Evolutionary conservation across 176 grass and related monocot species (phyloP), one percentile per base, ranked within the genome.

Genomic region (Echinochloa phyllopogon): DNA sequence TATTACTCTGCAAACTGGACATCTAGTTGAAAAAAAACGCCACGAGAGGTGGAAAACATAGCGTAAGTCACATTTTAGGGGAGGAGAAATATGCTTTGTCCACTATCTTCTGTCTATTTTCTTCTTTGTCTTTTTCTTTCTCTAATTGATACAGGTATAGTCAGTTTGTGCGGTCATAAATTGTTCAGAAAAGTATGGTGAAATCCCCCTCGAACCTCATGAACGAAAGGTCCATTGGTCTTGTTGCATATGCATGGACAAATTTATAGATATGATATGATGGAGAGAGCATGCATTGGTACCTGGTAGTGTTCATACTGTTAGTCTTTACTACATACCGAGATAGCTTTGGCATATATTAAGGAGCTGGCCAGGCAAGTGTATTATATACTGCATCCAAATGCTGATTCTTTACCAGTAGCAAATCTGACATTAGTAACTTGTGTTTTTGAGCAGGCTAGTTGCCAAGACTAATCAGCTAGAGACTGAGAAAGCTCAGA

Each of bases 401-500:
- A 68, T 23, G 24, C 38, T 4, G 21, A 38, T 55, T 27, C 2
- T 55, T 44, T 29, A 40, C 14, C 47, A 53, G 7, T 40, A 74
- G 37, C 40, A 12, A 36, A 43, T 53, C 4, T 0, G 2, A 62
- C 42, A 29, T 47, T 55, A 82, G 20, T 58, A 39, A 63, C 16
- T 52, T 87, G 50, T 74, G n/a, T 61, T 69, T 74, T 3, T 56
- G 41, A 73, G 56, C 89, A 98, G 96, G 77, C 40, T 98, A 70
- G 87, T 94, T 41, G 87, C 85, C 27, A 95, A 89, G 87, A 95
- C 86, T 39, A 86, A 87, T 81, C 91, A 94, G 65, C 78, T 95
- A 6, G 87, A 95, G 83, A 89, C 53, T 23, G 96, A 98, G 77
- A 98, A 98, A 89, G 83, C 85, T 42, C 89, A 94, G 59, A 98